phyloP scores from a whole-genome alignment of 306 rosid genomes.

The Chamaecrista fasciculata region DNA sequence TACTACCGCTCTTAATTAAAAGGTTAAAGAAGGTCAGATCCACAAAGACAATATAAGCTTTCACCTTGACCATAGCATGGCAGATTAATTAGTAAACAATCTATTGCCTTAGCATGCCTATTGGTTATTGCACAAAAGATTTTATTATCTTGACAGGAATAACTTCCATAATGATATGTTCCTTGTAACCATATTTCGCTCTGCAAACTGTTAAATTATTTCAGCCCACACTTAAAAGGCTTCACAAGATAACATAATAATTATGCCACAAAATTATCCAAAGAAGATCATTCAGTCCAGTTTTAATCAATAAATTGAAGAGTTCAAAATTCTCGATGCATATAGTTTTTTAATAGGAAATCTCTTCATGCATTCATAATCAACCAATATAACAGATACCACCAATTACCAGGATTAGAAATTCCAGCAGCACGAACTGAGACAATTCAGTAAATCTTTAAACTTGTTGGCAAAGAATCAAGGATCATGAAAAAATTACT shows the following conservation, averaged over 20 bases:
- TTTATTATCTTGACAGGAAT: neutral
- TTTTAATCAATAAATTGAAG: neutral
- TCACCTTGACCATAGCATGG: neutral
- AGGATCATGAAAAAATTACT: neutral
- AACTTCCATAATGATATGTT: neutral
- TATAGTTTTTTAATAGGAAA: too few species aligned
- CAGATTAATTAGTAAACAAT: conserved; percentile 1
- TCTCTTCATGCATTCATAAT: neutral
- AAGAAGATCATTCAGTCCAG: neutral
- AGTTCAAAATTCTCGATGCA: neutral
- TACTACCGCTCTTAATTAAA: neutral
- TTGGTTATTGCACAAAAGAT: neutral
- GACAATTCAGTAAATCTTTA: neutral
- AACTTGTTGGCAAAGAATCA: neutral
- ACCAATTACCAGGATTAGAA: neutral
- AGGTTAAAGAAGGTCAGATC: too few species aligned
- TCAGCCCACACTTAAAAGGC: neutral
- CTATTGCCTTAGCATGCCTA: neutral
- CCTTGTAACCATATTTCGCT: neutral
- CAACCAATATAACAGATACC: conserved; percentile 1
- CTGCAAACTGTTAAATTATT: neutral
- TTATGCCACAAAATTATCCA: neutral
- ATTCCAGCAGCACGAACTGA: conserved; percentile 4
- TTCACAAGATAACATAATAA: neutral
- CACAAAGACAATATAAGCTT: neutral